phyloP scores from a whole-genome alignment of 2,329 filamentous ascomycete species.

The Penicillium oxalicum region DNA sequence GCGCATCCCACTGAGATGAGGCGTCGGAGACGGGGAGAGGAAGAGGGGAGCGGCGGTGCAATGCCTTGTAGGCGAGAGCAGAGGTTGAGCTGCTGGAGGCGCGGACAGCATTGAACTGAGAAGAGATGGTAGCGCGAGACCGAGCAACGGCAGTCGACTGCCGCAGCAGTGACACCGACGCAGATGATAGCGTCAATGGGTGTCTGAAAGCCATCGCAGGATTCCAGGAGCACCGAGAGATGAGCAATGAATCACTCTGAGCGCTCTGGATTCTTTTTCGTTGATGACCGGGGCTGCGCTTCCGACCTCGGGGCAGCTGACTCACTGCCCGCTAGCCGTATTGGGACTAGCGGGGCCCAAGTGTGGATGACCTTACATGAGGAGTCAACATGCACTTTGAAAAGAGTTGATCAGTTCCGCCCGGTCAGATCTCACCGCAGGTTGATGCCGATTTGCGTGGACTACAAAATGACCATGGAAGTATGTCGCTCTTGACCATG shows the following conservation, averaged over 20 bases:
- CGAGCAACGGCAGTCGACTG: slow-evolving; percentile 20
- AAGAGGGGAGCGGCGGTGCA: slow-evolving; percentile 82
- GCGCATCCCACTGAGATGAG: slow-evolving; percentile 76
- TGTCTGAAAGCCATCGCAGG: slow-evolving; percentile 36
- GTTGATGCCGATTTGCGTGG: too few species aligned
- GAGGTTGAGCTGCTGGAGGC: slow-evolving; percentile 66
- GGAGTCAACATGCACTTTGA: not conserved
- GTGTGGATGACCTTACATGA: not conserved
- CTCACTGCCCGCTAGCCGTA: slow-evolving; percentile 18
- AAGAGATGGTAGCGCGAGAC: slow-evolving; percentile 22
- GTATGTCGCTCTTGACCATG: too few species aligned
- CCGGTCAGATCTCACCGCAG: too few species aligned
- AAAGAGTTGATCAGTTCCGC: too few species aligned
- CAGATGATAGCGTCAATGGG: slow-evolving; percentile 32
- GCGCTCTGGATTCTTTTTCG: slow-evolving; percentile 23
- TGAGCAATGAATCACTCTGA: slow-evolving; percentile 24
- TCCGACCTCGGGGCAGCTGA: slow-evolving; percentile 37
- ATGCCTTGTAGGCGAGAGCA: slow-evolving; percentile 92
- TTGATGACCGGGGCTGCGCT: slow-evolving; percentile 5
- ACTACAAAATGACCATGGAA: too few species aligned
- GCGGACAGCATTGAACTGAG: slow-evolving; percentile 28
- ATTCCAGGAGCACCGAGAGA: slow-evolving; percentile 11
- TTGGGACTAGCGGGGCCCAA: not conserved
- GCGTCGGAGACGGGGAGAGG: slow-evolving; percentile 71
- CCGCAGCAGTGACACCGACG: slow-evolving; percentile 28